Evolutionary conservation across 2,329 filamentous ascomycete genomes (phyloP), one percentile per base, ranked within the genome.

Genomic region (Trichoderma sp.): DNA sequence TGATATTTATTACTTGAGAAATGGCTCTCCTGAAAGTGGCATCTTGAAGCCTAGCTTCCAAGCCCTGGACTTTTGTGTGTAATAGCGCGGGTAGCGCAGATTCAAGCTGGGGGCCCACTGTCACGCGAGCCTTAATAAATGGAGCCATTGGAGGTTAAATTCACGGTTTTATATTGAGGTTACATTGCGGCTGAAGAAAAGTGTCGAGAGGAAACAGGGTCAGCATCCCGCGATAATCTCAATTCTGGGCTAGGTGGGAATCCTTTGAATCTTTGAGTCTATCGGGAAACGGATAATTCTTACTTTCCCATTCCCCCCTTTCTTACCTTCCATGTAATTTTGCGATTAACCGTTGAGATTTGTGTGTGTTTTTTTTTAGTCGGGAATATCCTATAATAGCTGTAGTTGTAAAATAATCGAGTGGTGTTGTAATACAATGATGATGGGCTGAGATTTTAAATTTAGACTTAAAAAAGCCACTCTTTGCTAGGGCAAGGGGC

Each of bases 111-210:
- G 30, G 50, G 32, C 7, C 23, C 32, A 30, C 15, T 30, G 32
- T 55, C 32, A 39, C 32, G 50, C 34, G 64, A 67, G 32, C 20
- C n/a, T 30, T 30, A 20, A 30, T 20, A 36, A 65, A 20, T 58
- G 34, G 47, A 57, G 32, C 47, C 50, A 15, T 39, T 15, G 20
- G 61, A 64, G 36, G 36, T 50, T 50, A 64, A 64, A 63, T 63
- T 63, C 34, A 34, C 34, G 23, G 20, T 53, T 61, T 50, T 66
- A 66, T 53, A 62, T 67, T 70, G 30, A 57, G 36, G 58, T 70
- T 63, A 34, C 68, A 70, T 32, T 70, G 68, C 68, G 68, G 68
- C 68, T 70, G 68, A 64, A 47, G 20, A n/a, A 13, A 17, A 20
- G 30, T 58, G 17, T 55, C 12, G 23, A 28, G 17, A 1, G 28